A percentile compares a stretch with the other conserved stretches of the same genome.
Conservation (phyloP, 495 filamentous ascomycete genomes). For the Sordaria brevicollis region DNA sequence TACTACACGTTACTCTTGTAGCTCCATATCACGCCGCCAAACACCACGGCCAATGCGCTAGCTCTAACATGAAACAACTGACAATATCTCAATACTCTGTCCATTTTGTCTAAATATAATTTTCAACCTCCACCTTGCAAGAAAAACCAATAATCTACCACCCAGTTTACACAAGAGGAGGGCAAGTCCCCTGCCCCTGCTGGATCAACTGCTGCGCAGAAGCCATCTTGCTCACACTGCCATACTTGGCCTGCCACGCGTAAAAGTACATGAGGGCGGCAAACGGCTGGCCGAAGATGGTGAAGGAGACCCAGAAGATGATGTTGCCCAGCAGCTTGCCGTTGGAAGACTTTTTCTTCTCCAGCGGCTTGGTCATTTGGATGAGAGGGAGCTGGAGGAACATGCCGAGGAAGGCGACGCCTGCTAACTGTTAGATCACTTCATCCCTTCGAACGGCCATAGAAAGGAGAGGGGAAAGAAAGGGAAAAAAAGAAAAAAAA, state of each 20-base stretch:
- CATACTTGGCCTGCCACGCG: slow-evolving; percentile 97
- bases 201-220: neutral
- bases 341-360: slow-evolving; percentile 62
- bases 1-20: neutral
- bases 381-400: slow-evolving; percentile 85
- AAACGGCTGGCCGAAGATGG: slow-evolving; percentile 84
- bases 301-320: slow-evolving; percentile 94
- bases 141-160: neutral
- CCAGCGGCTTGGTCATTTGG: slow-evolving; percentile 61
- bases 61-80: neutral
- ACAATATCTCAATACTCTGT: neutral
- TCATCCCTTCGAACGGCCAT: neutral
- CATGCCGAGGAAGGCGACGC: slow-evolving; percentile 91
- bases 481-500: neutral
- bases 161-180: neutral
- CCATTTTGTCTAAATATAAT: neutral
- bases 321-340: slow-evolving; percentile 75
- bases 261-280: slow-evolving; percentile 90
- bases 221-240: slow-evolving; percentile 42
- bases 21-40: neutral
- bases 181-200: neutral
- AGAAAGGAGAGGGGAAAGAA: neutral
- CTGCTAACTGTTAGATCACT: slow-evolving; percentile 27
- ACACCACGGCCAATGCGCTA: neutral
- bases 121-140: neutral